Conservation (phyloP, 2,329 filamentous ascomycete species). For the Xylariaceae sp. region DNA sequence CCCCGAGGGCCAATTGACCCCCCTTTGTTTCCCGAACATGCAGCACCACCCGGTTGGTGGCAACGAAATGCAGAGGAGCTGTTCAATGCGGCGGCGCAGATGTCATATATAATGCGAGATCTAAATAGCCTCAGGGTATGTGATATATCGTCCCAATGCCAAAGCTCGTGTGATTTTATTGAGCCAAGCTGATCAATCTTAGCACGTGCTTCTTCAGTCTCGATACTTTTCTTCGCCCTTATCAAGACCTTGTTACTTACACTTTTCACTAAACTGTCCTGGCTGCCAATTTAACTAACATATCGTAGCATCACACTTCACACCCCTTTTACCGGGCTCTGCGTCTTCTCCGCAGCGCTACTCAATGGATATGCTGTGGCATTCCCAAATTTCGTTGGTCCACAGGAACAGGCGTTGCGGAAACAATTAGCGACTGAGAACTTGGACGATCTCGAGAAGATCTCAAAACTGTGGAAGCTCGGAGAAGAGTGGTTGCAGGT, state of each 20-base stretch:
- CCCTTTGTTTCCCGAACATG: constrained; percentile 9
- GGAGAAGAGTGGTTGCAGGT: constrained; percentile 17
- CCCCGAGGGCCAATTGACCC: constrained; percentile 13
- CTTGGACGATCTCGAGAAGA: constrained; percentile 12
- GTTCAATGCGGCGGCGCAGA: constrained; percentile 12
- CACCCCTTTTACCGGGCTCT: constrained; percentile 16
- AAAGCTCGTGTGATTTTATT: too few species aligned
- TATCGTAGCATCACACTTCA: constrained; percentile 6
- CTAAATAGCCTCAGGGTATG: constrained; percentile 9
- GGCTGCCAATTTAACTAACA: background rate
- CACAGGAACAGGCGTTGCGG: constrained; percentile 6
- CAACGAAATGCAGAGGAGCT: constrained; percentile 14
- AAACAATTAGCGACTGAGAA: constrained; percentile 11
- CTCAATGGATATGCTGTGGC: constrained; percentile 13
- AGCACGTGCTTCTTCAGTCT: too few species aligned
- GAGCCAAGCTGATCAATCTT: too few species aligned
- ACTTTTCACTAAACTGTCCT: too few species aligned
- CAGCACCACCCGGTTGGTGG: constrained; percentile 13
- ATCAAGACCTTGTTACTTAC: too few species aligned
- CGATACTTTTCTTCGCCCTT: too few species aligned
- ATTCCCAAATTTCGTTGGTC: constrained; percentile 13
- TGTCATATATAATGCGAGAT: constrained; percentile 17
- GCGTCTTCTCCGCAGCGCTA: constrained; percentile 14
- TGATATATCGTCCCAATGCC: background rate
- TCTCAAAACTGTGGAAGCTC: constrained; percentile 11